Conservation (phyloP, 2,329 filamentous ascomycete genomes). For the Conoideocrella luteorostrata region DNA sequence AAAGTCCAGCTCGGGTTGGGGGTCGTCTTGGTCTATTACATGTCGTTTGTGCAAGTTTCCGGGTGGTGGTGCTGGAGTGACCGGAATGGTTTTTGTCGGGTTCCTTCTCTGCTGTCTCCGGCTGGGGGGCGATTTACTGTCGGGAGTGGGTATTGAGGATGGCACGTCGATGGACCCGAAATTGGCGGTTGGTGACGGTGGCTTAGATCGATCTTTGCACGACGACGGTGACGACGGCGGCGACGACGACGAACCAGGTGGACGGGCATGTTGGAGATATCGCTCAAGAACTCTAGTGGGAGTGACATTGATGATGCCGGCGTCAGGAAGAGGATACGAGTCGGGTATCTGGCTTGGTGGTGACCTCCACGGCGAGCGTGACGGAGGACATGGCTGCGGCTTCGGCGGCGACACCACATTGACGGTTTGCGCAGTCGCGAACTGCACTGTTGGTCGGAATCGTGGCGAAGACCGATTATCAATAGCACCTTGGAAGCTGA, state of each 20-base stretch:
- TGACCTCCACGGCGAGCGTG: constrained; percentile 32
- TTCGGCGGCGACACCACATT: background rate
- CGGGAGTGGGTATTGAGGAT: constrained; percentile 18
- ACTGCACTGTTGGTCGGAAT: constrained; percentile 9
- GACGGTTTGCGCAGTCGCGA: constrained; percentile 1
- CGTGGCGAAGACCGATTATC: constrained; percentile 36
- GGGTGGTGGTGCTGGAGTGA: constrained; percentile 16
- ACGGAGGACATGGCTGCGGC: constrained; percentile 6
- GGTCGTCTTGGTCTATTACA: background rate
- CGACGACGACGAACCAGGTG: background rate
- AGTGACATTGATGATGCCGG: constrained; percentile 26
- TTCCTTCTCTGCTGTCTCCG: background rate
- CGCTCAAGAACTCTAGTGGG: constrained; percentile 45
- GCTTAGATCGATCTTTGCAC: too few relatives aligned
- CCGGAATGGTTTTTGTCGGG: constrained; percentile 17
- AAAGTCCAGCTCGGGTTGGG: constrained; percentile 3
- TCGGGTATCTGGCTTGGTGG: constrained; percentile 48
- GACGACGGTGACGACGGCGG: constrained; percentile 15
- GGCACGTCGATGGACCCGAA: constrained; percentile 12
- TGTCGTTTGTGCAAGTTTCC: background rate
- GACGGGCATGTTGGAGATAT: constrained; percentile 31
- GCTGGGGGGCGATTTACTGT: background rate
- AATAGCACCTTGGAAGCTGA: constrained; percentile 39
- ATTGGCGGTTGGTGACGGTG: background rate
- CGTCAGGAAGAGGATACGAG: constrained; percentile 39